Percentiles rank a stretch among this genome's conserved stretches.
phyloP scores from a whole-genome alignment of 1,284 basidiomycete species.

The Xerocomus cyaneibrunnescens region DNA sequence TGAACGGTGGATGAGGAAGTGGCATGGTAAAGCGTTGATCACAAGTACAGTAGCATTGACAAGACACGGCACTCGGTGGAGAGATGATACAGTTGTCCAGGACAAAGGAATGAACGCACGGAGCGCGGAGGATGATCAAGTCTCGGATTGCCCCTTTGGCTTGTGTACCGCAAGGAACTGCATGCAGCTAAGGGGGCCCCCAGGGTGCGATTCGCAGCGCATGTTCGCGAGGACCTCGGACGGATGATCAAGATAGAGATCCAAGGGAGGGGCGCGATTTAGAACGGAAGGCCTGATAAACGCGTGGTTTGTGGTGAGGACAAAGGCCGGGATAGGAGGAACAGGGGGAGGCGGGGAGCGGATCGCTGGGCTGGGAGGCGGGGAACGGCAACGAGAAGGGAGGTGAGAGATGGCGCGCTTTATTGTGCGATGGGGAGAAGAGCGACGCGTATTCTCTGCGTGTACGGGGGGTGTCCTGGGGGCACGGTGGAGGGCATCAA shows the following conservation, averaged over 20 bases:
- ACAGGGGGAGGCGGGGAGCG: slow-evolving; percentile 34
- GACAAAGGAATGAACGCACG: neutral
- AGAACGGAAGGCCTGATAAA: slow-evolving; percentile 3
- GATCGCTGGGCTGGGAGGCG: slow-evolving; percentile 24
- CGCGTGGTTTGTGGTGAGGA: slow-evolving; percentile 17
- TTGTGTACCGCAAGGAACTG: slow-evolving; percentile 23
- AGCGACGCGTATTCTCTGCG: neutral
- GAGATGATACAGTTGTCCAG: slow-evolving; percentile 9
- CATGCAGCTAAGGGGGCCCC: slow-evolving; percentile 18
- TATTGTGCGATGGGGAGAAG: slow-evolving; percentile 6
- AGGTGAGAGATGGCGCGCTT: slow-evolving; percentile 11
- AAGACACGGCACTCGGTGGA: slow-evolving; percentile 12
- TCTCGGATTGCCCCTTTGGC: slow-evolving; percentile 8
- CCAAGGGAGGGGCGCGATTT: neutral
- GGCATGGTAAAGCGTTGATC: neutral
- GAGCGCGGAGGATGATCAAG: slow-evolving; percentile 10
- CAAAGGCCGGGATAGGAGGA: slow-evolving; percentile 30
- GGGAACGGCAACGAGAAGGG: slow-evolving; percentile 29
- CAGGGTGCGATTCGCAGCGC: neutral
- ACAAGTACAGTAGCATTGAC: slow-evolving; percentile 17
- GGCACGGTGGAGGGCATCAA: slow-evolving; percentile 8
- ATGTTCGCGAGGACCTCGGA: neutral
- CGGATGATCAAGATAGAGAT: neutral
- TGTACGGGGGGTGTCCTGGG: neutral
- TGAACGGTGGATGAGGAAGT: neutral